Evolutionary conservation across 805 yeast species (phyloP).

Genomic region (Candida takata): DNA sequence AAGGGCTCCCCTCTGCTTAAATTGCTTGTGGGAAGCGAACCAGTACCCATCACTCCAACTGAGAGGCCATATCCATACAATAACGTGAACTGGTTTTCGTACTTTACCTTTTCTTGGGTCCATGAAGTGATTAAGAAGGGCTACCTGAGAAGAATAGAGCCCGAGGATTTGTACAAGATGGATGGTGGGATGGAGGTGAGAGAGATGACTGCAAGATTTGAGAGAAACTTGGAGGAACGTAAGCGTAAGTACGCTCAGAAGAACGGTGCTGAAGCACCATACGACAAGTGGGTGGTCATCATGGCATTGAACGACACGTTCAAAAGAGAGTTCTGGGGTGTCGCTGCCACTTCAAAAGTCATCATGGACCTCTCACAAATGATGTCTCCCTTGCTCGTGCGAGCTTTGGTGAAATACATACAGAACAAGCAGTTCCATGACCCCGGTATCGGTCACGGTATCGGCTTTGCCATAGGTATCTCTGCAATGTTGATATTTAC

Average conservation of each 20-base stretch:
- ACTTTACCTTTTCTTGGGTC: slow-evolving; percentile 19
- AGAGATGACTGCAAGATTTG: slow-evolving; percentile 31
- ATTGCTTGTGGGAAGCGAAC: slow-evolving; percentile 12
- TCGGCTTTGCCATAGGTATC: slow-evolving; percentile 72
- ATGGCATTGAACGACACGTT: slow-evolving; percentile 32
- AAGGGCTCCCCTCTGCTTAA: slow-evolving; percentile 13
- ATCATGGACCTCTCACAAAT: slow-evolving; percentile 33
- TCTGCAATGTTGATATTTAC: slow-evolving; percentile 44
- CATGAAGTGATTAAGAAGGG: slow-evolving; percentile 33
- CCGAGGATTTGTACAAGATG: slow-evolving; percentile 45
- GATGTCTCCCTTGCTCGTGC: slow-evolving; percentile 59
- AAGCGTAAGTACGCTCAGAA: slow-evolving; percentile 18
- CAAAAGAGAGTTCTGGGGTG: slow-evolving; percentile 25
- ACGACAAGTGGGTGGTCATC: slow-evolving; percentile 22
- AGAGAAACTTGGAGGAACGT: slow-evolving; percentile 24
- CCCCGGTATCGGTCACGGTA: slow-evolving; percentile 47
- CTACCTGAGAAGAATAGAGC: slow-evolving; percentile 53
- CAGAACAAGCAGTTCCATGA: slow-evolving; percentile 36
- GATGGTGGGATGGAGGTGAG: slow-evolving; percentile 31
- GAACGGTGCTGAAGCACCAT: slow-evolving; percentile 19
- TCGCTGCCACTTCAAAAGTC: slow-evolving; percentile 25
- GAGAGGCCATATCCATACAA: slow-evolving; percentile 14
- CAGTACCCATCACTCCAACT: slow-evolving; percentile 17
- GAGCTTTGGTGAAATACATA: slow-evolving; percentile 59
- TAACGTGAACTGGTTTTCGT: slow-evolving; percentile 15